Evolutionary conservation across 352 stramenopile species (phyloP).

Genomic region (Phytopythium helicoides): DNA sequence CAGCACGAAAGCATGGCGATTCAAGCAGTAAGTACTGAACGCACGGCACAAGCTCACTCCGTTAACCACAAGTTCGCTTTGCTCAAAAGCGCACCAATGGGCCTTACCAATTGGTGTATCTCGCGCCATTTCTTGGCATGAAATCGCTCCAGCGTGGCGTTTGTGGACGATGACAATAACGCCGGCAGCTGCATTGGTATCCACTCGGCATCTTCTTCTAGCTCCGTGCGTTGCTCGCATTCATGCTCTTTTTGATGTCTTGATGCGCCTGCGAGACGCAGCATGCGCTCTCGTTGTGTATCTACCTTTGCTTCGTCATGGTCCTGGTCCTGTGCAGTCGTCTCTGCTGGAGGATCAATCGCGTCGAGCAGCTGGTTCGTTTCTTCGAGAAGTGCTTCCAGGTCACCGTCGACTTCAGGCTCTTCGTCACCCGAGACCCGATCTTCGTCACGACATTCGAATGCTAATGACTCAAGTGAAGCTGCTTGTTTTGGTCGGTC

Average conservation of each 20-base stretch:
- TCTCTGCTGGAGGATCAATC: not conserved
- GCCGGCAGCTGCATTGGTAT: constrained; percentile 13
- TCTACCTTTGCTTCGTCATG: not conserved
- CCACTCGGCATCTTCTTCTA: constrained; percentile 20
- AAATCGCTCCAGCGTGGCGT: constrained; percentile 58
- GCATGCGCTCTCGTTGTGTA: constrained; percentile 7
- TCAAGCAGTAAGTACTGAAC: constrained; percentile 35
- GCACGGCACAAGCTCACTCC: constrained; percentile 1
- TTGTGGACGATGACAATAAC: constrained; percentile 15
- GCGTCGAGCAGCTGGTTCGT: not conserved
- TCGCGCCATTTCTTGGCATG: constrained; percentile 66
- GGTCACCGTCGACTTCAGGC: too few species aligned
- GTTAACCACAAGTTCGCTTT: not conserved
- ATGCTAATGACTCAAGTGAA: too few species aligned
- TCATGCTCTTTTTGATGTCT: constrained; percentile 6
- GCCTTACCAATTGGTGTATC: constrained; percentile 40
- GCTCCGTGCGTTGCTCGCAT: constrained; percentile 5
- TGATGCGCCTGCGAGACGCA: constrained; percentile 12
- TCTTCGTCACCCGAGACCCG: too few species aligned
- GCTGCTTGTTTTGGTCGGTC: too few species aligned
- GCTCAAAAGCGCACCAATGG: not conserved
- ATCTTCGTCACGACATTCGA: too few species aligned
- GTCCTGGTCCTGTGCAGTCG: not conserved
- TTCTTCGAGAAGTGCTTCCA: too few species aligned
- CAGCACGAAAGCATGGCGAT: constrained; percentile 36